A percentile compares a stretch with the other conserved stretches of the same genome.
phyloP scores from a whole-genome alignment of 345 rosid genomes.

The Bruguiera parviflora region DNA sequence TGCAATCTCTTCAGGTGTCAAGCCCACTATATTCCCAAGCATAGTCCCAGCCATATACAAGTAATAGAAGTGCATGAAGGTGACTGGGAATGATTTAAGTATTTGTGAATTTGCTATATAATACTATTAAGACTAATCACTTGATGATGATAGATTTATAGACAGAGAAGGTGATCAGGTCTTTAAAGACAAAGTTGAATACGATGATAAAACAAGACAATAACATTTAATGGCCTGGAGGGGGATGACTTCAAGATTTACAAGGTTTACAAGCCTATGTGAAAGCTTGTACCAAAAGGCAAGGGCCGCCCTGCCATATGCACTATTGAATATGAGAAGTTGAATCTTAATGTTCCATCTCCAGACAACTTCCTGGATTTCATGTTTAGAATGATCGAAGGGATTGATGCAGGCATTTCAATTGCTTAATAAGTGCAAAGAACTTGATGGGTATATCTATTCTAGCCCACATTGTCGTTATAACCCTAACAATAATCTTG shows the following conservation, averaged over 20 bases:
- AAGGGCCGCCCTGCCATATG: slow-evolving; percentile 9
- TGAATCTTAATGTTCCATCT: slow-evolving; percentile 15
- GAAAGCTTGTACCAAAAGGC: slow-evolving; percentile 6
- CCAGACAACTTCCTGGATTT: slow-evolving; percentile 27
- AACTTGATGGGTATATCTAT: no score
- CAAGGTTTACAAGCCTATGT: not conserved
- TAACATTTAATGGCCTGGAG: slow-evolving; percentile 6
- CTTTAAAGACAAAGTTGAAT: slow-evolving; percentile 1
- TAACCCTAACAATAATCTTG: no score
- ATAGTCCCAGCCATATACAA: slow-evolving; percentile 17
- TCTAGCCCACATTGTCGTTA: no score
- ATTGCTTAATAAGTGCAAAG: not conserved
- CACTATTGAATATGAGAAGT: slow-evolving; percentile 29
- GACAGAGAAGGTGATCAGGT: no score
- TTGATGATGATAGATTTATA: not conserved
- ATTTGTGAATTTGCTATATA: no score
- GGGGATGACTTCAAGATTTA: slow-evolving; percentile 2
- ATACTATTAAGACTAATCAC: no score
- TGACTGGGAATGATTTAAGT: no score
- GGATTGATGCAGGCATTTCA: slow-evolving; percentile 14
- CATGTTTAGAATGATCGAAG: slow-evolving; percentile 4
- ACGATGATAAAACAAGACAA: not conserved
- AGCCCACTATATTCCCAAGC: slow-evolving; percentile 23
- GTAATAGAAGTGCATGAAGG: slow-evolving; percentile 15
- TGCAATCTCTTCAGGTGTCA: slow-evolving; percentile 13